phyloP scores from a whole-genome alignment of 164 flowering plant genomes.

The Brasenia schreberi region DNA sequence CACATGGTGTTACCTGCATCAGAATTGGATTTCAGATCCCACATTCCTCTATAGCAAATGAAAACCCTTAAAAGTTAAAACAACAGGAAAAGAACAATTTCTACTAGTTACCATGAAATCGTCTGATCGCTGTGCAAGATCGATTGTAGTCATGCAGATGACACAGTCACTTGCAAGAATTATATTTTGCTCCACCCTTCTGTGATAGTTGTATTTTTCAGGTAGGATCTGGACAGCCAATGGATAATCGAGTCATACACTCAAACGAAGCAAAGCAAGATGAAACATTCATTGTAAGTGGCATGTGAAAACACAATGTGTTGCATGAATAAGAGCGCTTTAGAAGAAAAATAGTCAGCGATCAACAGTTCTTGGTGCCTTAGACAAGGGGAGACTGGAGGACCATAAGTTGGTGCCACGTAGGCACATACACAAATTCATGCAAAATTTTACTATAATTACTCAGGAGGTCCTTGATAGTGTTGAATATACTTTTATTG shows the following conservation, averaged over 20 bases:
- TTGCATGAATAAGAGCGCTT: too few relatives aligned
- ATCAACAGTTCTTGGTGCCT: too few relatives aligned
- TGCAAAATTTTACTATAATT: too few relatives aligned
- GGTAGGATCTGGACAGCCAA: conserved; percentile 67
- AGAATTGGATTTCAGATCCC: conserved; percentile 1
- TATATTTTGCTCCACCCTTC: conserved; percentile 46
- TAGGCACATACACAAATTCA: too few relatives aligned
- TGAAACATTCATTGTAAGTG: too few relatives aligned
- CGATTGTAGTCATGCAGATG: conserved; percentile 92
- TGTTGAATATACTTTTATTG: too few relatives aligned
- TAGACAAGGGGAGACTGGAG: too few relatives aligned
- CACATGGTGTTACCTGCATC: conserved; percentile 92
- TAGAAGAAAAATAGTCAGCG: too few relatives aligned
- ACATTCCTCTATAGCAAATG: not conserved
- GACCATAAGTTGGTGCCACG: too few relatives aligned
- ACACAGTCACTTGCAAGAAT: conserved; percentile 67
- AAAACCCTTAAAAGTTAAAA: not conserved
- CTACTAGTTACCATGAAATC: conserved; percentile 72
- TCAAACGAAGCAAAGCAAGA: not conserved
- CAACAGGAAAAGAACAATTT: not conserved
- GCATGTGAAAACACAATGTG: too few relatives aligned
- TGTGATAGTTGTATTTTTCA: conserved; percentile 83
- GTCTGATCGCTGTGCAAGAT: conserved; percentile 47
- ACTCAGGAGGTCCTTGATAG: too few relatives aligned
- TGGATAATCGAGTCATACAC: not conserved